A percentile compares a stretch with the other conserved stretches of the same genome.
Evolutionary conservation across 768 basidiomycete genomes (phyloP).

Genomic region (Leccinum arenicola): DNA sequence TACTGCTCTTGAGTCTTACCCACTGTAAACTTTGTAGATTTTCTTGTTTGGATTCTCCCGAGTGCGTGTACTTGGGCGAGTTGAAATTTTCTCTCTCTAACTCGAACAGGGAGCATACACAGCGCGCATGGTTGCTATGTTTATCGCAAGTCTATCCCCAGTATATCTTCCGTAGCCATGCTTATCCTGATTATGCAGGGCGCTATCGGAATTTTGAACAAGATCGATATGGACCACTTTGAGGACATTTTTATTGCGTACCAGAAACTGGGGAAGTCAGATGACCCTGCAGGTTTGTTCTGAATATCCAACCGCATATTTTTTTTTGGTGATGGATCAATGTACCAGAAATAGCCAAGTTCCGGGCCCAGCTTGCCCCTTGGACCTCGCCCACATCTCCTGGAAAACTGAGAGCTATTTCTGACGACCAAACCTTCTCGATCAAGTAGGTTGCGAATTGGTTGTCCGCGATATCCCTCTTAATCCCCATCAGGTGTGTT

Average conservation of each 20-base stretch:
- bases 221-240: constrained; percentile 71
- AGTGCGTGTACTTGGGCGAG: constrained; percentile 33
- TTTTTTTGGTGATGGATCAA: background rate
- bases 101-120: constrained; percentile 66
- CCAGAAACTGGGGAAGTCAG: constrained; percentile 58
- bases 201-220: constrained; percentile 67
- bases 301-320: background rate
- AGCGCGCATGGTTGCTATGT: constrained; percentile 67
- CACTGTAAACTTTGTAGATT: constrained; percentile 43
- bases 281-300: constrained; percentile 42
- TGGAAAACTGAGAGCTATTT: constrained; percentile 51
- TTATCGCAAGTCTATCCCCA: constrained; percentile 31
- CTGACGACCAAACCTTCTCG: constrained; percentile 48
- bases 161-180: background rate
- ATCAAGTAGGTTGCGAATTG: constrained; percentile 48
- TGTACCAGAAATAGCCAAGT: constrained; percentile 32
- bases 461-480: background rate
- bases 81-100: constrained; percentile 4
- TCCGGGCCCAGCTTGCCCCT: constrained; percentile 46
- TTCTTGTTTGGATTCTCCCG: constrained; percentile 79
- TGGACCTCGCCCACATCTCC: constrained; percentile 54
- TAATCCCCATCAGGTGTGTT: constrained; percentile 45
- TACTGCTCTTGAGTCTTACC: background rate
- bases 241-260: constrained; percentile 58
- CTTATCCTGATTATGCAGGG: constrained; percentile 40